Evolutionary conservation across 73 alveolate genomes (phyloP).

Genomic region (Paramecium biaurelia): DNA sequence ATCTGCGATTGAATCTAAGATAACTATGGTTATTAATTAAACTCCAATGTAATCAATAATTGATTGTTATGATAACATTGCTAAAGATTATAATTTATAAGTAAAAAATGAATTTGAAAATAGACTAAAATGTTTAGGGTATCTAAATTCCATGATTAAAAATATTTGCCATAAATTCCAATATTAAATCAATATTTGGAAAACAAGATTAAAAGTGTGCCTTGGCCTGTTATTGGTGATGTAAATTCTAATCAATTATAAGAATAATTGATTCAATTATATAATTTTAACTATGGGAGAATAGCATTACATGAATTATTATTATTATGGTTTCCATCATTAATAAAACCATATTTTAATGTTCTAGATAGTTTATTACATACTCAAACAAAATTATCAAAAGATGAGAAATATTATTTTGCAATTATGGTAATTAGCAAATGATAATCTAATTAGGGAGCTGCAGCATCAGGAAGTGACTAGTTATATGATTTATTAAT

Average conservation of each 20-base stretch:
- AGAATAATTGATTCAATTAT: neutral
- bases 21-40: neutral
- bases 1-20: neutral
- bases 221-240: slow-evolving; percentile 6
- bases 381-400: neutral
- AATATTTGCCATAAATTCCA: neutral
- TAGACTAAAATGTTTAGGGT: neutral
- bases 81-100: neutral
- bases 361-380: neutral
- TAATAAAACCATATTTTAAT: neutral
- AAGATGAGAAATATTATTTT: neutral
- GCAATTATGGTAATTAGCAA: neutral
- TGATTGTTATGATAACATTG: neutral
- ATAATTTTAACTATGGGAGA: slow-evolving; percentile 29
- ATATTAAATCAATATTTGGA: neutral
- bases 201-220: neutral
- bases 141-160: neutral
- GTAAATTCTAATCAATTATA: neutral
- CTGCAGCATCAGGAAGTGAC: slow-evolving; percentile 28
- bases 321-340: slow-evolving; percentile 10
- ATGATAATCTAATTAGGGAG: neutral
- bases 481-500: neutral
- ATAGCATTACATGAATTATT: slow-evolving; percentile 22
- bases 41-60: neutral
- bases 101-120: neutral